Conservation (phyloP, 176 grass and related monocot species). For the Avena insularis region DNA sequence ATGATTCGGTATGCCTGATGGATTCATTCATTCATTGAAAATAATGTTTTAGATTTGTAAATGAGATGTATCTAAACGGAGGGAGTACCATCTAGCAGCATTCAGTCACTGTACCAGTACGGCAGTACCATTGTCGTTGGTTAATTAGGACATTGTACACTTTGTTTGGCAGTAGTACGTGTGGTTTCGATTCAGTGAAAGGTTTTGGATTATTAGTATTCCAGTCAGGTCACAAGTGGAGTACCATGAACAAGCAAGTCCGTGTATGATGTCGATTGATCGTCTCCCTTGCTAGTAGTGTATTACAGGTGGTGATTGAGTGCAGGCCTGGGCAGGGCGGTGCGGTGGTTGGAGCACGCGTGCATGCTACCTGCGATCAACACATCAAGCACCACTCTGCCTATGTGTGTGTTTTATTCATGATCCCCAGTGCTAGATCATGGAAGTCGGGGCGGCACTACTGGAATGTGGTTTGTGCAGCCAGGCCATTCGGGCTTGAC, state of each 20-base stretch:
- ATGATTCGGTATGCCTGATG: background rate
- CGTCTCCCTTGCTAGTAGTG: background rate
- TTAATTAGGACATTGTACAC: background rate
- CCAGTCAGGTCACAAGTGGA: background rate
- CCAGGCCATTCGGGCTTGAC: too few relatives aligned
- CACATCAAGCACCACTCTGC: background rate
- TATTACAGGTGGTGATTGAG: background rate
- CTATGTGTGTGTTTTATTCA: background rate
- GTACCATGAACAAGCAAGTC: background rate
- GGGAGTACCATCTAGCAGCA: too few relatives aligned
- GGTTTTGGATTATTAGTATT: too few relatives aligned
- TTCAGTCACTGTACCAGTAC: background rate
- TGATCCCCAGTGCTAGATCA: background rate
- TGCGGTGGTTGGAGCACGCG: constrained; percentile 23
- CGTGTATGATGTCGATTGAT: background rate
- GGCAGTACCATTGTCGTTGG: background rate
- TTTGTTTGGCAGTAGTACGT: background rate
- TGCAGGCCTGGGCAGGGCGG: background rate
- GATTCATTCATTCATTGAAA: background rate
- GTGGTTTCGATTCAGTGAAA: background rate
- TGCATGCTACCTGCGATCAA: background rate
- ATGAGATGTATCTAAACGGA: too few relatives aligned
- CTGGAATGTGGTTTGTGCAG: too few relatives aligned
- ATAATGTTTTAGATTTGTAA: too few relatives aligned
- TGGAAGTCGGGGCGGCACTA: too few relatives aligned